phyloP scores from a whole-genome alignment of 805 yeast species.

The Yamadazyma tumulicola region DNA sequence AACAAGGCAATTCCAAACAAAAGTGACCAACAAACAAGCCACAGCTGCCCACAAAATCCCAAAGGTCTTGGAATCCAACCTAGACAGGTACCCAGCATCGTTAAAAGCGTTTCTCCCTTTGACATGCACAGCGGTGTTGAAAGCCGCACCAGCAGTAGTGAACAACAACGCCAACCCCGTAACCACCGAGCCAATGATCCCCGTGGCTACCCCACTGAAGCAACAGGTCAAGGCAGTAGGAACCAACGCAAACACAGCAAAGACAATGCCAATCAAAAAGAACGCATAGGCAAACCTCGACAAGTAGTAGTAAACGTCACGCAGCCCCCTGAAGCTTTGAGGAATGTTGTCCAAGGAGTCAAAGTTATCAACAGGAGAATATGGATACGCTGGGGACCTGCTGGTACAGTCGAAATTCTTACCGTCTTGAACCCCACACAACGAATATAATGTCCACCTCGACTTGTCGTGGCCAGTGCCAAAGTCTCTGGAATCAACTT shows the following conservation, averaged over 20 bases:
- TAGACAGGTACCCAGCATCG: slow-evolving; percentile 38
- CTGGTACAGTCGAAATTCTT: slow-evolving; percentile 17
- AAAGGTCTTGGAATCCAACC: slow-evolving; percentile 47
- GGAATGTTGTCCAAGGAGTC: slow-evolving; percentile 39
- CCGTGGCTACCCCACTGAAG: slow-evolving; percentile 9
- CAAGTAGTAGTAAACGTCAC: slow-evolving; percentile 58
- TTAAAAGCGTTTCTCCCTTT: slow-evolving; percentile 50
- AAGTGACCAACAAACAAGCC: slow-evolving; percentile 13
- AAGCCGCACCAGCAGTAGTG: slow-evolving; percentile 41
- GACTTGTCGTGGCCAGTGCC: slow-evolving; percentile 13
- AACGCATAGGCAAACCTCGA: slow-evolving; percentile 65
- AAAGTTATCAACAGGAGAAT: slow-evolving; percentile 28
- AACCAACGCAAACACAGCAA: slow-evolving; percentile 50
- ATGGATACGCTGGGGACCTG: slow-evolving; percentile 26
- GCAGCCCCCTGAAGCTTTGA: slow-evolving; percentile 39
- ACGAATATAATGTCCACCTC: slow-evolving; percentile 27
- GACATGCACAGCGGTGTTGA: slow-evolving; percentile 54
- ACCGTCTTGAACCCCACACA: slow-evolving; percentile 20
- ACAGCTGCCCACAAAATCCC: slow-evolving; percentile 57
- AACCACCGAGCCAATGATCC: slow-evolving; percentile 11
- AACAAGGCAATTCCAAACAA: slow-evolving; percentile 13
- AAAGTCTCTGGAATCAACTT: slow-evolving; percentile 15
- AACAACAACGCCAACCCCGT: slow-evolving; percentile 36
- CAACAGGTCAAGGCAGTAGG: slow-evolving; percentile 21
- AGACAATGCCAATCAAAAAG: slow-evolving; percentile 56